Percentiles rank a stretch among this genome's conserved stretches.
Conservation (phyloP, 805 yeast genomes). For the Pichia paraexigua region DNA sequence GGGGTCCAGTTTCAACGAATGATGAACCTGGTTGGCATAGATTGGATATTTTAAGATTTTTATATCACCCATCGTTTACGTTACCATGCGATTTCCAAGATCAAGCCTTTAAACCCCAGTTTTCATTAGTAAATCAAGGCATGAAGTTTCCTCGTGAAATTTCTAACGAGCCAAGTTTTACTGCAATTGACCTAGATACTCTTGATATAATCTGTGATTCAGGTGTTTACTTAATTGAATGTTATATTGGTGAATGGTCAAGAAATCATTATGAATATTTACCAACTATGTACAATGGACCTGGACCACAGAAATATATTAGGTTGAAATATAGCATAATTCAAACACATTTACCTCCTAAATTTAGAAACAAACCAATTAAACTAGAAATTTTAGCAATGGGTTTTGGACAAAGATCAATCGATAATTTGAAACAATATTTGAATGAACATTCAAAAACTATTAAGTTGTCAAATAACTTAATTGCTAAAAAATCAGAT, state of each 20-base stretch:
- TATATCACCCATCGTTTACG: slow-evolving; percentile 74
- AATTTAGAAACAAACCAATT: slow-evolving; percentile 31
- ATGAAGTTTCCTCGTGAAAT: slow-evolving; percentile 27
- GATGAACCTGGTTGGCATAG: slow-evolving; percentile 87
- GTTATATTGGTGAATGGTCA: slow-evolving; percentile 54
- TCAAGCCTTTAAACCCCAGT: slow-evolving; percentile 28
- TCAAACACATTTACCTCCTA: slow-evolving; percentile 28
- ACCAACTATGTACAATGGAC: slow-evolving; percentile 49
- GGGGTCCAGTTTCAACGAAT: slow-evolving; percentile 41
- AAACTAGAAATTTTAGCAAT: slow-evolving; percentile 46
- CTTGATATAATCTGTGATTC: slow-evolving; percentile 43
- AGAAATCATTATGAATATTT: slow-evolving; percentile 53
- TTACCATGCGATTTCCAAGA: slow-evolving; percentile 57
- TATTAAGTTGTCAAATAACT: slow-evolving; percentile 13
- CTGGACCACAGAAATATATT: slow-evolving; percentile 50
- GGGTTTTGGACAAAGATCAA: slow-evolving; percentile 51
- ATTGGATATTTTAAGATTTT: slow-evolving; percentile 66
- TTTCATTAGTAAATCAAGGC: slow-evolving; percentile 22
- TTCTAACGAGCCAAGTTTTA: slow-evolving; percentile 35
- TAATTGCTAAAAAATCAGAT: slow-evolving; percentile 16
- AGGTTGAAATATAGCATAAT: slow-evolving; percentile 42
- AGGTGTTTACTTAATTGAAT: slow-evolving; percentile 72
- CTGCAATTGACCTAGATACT: slow-evolving; percentile 38
- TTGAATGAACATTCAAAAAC: slow-evolving; percentile 18
- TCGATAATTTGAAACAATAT: slow-evolving; percentile 40